These are phyloP conservation scores for Erodium maritimum DNA, from an alignment of 345 rosid genomes.

Conservation along the genomic window DNA sequence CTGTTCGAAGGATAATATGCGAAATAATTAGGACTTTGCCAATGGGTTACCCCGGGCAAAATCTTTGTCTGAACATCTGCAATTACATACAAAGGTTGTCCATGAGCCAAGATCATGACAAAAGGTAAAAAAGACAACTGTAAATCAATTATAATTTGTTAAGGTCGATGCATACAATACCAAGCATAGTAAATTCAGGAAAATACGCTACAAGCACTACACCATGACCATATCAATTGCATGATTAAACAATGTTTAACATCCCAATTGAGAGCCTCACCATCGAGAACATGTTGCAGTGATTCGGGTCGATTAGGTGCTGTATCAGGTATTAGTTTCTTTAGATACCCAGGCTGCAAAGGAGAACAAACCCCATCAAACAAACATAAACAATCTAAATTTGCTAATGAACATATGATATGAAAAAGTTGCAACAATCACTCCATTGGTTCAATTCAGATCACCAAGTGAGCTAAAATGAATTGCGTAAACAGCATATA, in stretches of 20 bases:
- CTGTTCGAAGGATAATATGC: constrained; percentile 84
- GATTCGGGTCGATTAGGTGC: constrained; percentile 77
- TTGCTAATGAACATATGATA: not conserved
- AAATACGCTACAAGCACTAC: not conserved
- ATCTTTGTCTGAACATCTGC: constrained; percentile 63
- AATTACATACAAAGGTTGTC: constrained; percentile 8
- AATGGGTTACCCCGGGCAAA: constrained; percentile 75
- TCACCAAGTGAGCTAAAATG: not conserved
- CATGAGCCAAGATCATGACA: not conserved
- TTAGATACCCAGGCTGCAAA: constrained; percentile 83
- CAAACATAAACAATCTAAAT: not conserved
- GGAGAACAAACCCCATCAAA: constrained; percentile 1
- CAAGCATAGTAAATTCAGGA: not conserved
- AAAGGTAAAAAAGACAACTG: not conserved
- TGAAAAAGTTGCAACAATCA: not conserved
- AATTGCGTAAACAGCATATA: not conserved
- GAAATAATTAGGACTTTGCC: constrained; percentile 82
- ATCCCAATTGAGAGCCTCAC: constrained; percentile 22
- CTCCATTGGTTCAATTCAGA: not conserved
- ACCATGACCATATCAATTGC: not conserved
- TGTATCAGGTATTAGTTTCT: constrained; percentile 54
- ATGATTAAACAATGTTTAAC: not conserved
- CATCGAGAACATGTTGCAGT: constrained; percentile 63
- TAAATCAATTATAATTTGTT: not conserved
- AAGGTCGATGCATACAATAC: not conserved